Evolutionary conservation across 208 protist genomes (phyloP).

Genomic region (Leishmania arabica): DNA sequence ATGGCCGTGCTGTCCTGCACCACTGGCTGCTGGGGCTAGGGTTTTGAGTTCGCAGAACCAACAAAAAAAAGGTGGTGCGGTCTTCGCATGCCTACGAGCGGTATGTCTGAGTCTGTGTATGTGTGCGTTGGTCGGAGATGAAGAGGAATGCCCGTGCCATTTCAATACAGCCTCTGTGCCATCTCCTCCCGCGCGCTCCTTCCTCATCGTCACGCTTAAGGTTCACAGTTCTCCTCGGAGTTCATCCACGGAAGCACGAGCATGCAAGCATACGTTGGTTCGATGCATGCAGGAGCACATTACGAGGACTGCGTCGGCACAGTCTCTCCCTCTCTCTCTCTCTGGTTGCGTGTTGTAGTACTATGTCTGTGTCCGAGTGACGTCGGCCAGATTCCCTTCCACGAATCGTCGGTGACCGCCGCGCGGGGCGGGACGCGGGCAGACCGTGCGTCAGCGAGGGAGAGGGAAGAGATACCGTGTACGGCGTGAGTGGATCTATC

Average conservation of each 20-base stretch:
- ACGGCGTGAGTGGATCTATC: background rate
- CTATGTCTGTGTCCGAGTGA: background rate
- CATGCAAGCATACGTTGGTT: background rate
- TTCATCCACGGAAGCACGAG: background rate
- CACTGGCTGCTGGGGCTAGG: slow-evolving; percentile 89
- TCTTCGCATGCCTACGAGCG: background rate
- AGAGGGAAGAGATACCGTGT: background rate
- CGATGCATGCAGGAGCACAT: background rate
- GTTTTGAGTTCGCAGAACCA: slow-evolving; percentile 39
- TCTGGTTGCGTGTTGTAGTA: background rate
- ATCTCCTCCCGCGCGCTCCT: background rate
- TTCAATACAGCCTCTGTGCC: background rate
- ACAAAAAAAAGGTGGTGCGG: background rate
- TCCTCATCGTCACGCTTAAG: too few relatives aligned
- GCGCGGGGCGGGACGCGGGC: background rate
- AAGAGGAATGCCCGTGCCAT: background rate
- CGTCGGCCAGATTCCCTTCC: background rate
- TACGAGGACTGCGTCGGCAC: background rate
- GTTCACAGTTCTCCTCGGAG: too few relatives aligned
- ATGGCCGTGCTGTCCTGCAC: slow-evolving; percentile 71
- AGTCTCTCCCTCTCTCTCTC: background rate
- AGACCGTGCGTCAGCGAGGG: background rate
- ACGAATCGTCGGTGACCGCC: background rate
- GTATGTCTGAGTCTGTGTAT: background rate
- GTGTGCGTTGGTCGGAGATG: background rate